These are phyloP conservation scores for Hypoxylon fragiforme DNA, from an alignment of 495 filamentous ascomycete species.

Conservation along the genomic window DNA sequence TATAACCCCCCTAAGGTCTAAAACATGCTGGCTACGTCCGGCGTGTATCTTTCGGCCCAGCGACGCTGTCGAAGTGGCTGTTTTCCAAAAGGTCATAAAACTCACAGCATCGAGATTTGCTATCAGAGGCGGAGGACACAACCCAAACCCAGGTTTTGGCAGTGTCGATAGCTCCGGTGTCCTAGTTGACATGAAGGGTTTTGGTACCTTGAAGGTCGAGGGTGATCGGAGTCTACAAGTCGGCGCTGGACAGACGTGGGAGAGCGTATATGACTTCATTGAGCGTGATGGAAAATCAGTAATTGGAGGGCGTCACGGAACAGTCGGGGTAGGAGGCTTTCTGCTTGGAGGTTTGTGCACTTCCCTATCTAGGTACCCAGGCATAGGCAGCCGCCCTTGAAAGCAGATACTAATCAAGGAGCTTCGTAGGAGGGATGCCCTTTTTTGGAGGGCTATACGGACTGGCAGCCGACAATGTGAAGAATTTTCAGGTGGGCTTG, in stretches of 20 bases:
- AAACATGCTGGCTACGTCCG: not conserved
- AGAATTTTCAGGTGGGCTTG: not conserved
- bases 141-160: not conserved
- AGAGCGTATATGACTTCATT: not conserved
- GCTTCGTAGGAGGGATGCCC: not conserved
- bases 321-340: constrained; percentile 45
- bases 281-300: not conserved
- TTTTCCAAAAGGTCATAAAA: not conserved
- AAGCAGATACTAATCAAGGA: too few relatives aligned
- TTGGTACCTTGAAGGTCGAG: not conserved
- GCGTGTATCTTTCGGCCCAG: not conserved
- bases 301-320: constrained; percentile 7
- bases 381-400: too few relatives aligned
- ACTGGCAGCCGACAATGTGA: not conserved
- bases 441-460: not conserved
- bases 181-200: not conserved
- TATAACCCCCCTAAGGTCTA: not conserved
- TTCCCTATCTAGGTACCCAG: not conserved
- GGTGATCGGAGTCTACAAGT: constrained; percentile 20
- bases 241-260: constrained; percentile 3
- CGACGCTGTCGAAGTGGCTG: not conserved
- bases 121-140: not conserved
- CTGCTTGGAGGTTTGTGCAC: constrained; percentile 37
- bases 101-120: not conserved
- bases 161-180: not conserved